These are phyloP conservation scores for Ceratobasidium sp. DNA, from an alignment of 1,284 basidiomycete species.

Conservation along the genomic window DNA sequence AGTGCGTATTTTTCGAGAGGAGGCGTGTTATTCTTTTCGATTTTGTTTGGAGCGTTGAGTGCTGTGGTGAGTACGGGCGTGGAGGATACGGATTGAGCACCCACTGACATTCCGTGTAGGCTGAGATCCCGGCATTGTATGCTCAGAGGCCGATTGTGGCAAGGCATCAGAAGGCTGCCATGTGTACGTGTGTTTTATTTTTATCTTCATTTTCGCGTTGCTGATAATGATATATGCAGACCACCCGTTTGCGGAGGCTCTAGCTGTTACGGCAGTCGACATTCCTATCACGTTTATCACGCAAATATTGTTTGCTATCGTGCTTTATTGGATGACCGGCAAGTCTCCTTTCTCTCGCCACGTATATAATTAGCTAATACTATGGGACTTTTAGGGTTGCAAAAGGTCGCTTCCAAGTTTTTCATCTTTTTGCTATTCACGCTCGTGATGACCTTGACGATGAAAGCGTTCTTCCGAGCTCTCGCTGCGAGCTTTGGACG, in stretches of 20 bases:
- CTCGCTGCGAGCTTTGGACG: constrained; percentile 6
- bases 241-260: constrained; percentile 57
- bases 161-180: constrained; percentile 66
- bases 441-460: constrained; percentile 68
- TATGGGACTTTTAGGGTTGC: background rate
- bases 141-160: constrained; percentile 61
- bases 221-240: background rate
- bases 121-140: background rate
- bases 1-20: constrained; percentile 76
- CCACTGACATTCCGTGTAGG: background rate
- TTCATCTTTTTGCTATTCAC: constrained; percentile 52
- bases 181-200: constrained; percentile 53
- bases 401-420: background rate
- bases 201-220: too few relatives aligned
- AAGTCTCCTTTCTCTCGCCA: background rate
- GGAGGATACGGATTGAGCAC: background rate
- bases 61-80: constrained; percentile 45
- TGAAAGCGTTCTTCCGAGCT: constrained; percentile 69
- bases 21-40: constrained; percentile 63
- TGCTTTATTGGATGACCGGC: constrained; percentile 74
- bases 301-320: constrained; percentile 61
- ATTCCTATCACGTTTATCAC: constrained; percentile 70
- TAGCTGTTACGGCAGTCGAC: constrained; percentile 75
- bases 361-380: background rate
- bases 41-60: constrained; percentile 55